Percentiles rank a stretch among this genome's conserved stretches.
These are phyloP conservation scores for Scedosporium boydii DNA, from an alignment of 2,329 filamentous ascomycete species.

Conservation along the genomic window DNA sequence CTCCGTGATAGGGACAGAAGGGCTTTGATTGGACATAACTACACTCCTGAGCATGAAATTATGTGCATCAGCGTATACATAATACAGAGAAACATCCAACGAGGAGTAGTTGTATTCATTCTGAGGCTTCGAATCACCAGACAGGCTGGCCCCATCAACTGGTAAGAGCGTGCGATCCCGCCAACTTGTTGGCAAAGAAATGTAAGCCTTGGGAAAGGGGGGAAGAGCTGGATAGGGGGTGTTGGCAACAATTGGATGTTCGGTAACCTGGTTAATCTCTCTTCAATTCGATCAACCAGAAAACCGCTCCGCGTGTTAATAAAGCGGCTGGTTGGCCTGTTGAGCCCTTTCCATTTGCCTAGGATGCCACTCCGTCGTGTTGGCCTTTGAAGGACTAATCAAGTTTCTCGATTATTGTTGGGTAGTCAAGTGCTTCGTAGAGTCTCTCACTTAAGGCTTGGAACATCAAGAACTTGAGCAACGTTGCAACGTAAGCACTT, in stretches of 20 bases:
- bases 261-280: not conserved
- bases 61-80: not conserved
- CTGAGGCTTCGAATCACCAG: not conserved
- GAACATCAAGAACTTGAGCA: too few species aligned
- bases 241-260: not conserved
- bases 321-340: not conserved
- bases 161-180: not conserved
- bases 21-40: not conserved
- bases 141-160: not conserved
- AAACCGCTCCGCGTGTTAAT: not conserved
- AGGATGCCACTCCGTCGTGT: not conserved
- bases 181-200: not conserved
- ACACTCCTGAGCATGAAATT: not conserved
- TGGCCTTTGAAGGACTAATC: not conserved
- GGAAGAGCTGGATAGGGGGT: not conserved
- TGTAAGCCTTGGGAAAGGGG: not conserved
- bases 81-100: not conserved
- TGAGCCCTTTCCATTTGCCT: not conserved
- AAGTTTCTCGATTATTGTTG: not conserved
- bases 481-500: too few species aligned
- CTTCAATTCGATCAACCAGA: not conserved
- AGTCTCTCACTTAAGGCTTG: too few species aligned
- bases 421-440: too few species aligned
- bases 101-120: not conserved
- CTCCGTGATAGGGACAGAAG: not conserved